Evolutionary conservation across 2,329 filamentous ascomycete species (phyloP).

Genomic region (Fusarium virguliforme): DNA sequence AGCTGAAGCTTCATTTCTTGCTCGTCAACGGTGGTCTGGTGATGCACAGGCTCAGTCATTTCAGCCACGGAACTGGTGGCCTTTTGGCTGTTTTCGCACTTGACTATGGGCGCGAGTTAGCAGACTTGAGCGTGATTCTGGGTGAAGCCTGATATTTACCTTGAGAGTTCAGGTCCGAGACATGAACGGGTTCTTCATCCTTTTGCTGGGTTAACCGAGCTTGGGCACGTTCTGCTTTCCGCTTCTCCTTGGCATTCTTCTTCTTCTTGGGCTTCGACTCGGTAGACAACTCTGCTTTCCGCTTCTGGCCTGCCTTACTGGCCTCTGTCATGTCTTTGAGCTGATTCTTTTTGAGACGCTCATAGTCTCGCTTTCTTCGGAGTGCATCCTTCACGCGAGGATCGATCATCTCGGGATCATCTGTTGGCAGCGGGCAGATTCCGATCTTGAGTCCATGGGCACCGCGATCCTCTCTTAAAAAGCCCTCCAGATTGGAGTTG

Average conservation of each 20-base stretch:
- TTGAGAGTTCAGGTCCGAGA: slow-evolving; percentile 53
- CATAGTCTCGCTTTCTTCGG: slow-evolving; percentile 77
- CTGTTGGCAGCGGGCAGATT: slow-evolving; percentile 65
- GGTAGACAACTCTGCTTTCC: slow-evolving; percentile 53
- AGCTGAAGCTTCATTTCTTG: slow-evolving; percentile 61
- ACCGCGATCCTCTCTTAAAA: slow-evolving; percentile 73
- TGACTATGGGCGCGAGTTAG: slow-evolving; percentile 57
- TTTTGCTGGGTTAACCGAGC: slow-evolving; percentile 30
- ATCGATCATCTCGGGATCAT: slow-evolving; percentile 62
- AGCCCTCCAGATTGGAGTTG: slow-evolving; percentile 77
- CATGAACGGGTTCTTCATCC: slow-evolving; percentile 49
- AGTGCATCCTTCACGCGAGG: slow-evolving; percentile 71
- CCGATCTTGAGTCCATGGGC: slow-evolving; percentile 66
- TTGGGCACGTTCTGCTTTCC: slow-evolving; percentile 41
- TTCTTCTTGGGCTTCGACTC: slow-evolving; percentile 48
- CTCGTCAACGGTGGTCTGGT: slow-evolving; percentile 63
- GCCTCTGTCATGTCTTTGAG: slow-evolving; percentile 58
- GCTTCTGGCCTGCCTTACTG: slow-evolving; percentile 58
- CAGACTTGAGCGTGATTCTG: background rate
- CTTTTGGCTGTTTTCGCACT: slow-evolving; percentile 62
- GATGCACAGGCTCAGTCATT: slow-evolving; percentile 58
- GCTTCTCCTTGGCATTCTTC: slow-evolving; percentile 49
- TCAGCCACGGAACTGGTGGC: slow-evolving; percentile 56
- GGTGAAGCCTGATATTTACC: slow-evolving; percentile 41
- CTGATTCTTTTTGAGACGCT: slow-evolving; percentile 62